phyloP scores from a whole-genome alignment of 371 early-diverging fungal species.

The Mucor indicus region DNA sequence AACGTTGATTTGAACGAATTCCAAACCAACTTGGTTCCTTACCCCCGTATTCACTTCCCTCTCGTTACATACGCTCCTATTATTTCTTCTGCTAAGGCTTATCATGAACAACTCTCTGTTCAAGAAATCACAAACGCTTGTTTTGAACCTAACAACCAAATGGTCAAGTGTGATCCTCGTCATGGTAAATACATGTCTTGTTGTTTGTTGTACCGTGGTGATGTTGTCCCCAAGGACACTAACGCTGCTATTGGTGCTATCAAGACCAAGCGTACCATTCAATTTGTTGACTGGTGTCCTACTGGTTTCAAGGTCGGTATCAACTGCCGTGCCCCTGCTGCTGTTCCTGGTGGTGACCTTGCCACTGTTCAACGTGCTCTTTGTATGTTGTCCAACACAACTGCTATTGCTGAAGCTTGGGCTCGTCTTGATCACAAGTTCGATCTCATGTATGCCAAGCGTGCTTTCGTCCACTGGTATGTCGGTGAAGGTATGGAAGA shows the following conservation, averaged over 20 bases:
- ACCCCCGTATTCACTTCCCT: conserved; percentile 94
- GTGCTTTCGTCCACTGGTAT: conserved; percentile 97
- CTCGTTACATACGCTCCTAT: conserved; percentile 92
- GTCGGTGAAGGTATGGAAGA: conserved; percentile 83
- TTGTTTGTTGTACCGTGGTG: conserved; percentile 90
- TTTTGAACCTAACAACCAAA: conserved; percentile 91
- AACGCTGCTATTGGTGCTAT: conserved; percentile 82
- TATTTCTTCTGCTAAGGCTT: conserved; percentile 82
- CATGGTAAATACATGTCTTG: conserved; percentile 95
- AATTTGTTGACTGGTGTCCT: conserved; percentile 97
- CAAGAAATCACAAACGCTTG: conserved; percentile 87
- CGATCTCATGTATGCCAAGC: conserved; percentile 92
- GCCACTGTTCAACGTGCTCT: conserved; percentile 88
- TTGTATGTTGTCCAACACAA: conserved; percentile 91
- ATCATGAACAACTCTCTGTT: conserved; percentile 86
- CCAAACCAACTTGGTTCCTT: conserved; percentile 94
- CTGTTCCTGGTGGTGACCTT: conserved; percentile 82
- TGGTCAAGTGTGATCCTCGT: conserved; percentile 94
- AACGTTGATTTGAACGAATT: conserved; percentile 96
- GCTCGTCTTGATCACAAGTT: conserved; percentile 91
- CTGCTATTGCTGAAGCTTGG: conserved; percentile 95
- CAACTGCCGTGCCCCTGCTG: conserved; percentile 82
- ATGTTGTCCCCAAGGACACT: conserved; percentile 81
- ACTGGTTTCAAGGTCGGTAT: conserved; percentile 97
- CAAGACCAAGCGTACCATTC: conserved; percentile 85